Evolutionary conservation across 352 stramenopile species (phyloP), one percentile per base, ranked within the genome.

Genomic region (Plasmopara muralis): DNA sequence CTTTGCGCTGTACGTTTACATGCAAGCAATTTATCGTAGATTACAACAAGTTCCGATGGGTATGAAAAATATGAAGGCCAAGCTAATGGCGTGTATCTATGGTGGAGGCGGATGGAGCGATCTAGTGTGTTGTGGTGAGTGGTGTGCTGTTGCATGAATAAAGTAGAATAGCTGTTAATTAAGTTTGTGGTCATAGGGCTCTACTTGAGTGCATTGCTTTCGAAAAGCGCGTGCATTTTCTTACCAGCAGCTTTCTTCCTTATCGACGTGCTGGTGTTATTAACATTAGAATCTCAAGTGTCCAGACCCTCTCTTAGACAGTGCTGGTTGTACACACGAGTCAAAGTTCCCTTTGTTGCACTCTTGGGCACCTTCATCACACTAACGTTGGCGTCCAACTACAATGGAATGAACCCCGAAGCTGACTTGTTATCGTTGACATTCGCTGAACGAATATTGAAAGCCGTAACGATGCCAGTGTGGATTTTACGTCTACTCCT

Each of bases 151-250:
- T 25, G 29, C 7, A 13, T 15, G 31, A 25, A 43, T 43, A 28
- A 44, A 9, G 9, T 61, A n/a, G 28, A 8, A 2, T 28, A 46
- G 2, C 39, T 63, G 37, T 50, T 37, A 12, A 2, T 25, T 18
- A 1, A 41, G 28, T 12, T 35, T 46, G 37, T 35, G 20, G 0
- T 35, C 34, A 14, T 12, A 82, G 68, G 14, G 0, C 62, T 65
- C 5, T 86, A 81, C 33, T 28, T 65, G 2, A 59, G 46, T 14
- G 70, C 72, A 3, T 51, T 83, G 4, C 18, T 83, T n/a, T 83
- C 71, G 9, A 87, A 87, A 59, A 83, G 74, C 29, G 72, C 65
- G 5, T 68, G 60, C 12, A 66, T 87, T 14, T 38, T 82, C 9
- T 43, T 74, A 0, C 74, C 74, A 9, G 60, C 61, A 4, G 61